A percentile compares a stretch with the other conserved stretches of the same genome.
These are phyloP conservation scores for Geotrichum restrictum DNA, from an alignment of 1,139 yeast genomes.

Conservation along the genomic window DNA sequence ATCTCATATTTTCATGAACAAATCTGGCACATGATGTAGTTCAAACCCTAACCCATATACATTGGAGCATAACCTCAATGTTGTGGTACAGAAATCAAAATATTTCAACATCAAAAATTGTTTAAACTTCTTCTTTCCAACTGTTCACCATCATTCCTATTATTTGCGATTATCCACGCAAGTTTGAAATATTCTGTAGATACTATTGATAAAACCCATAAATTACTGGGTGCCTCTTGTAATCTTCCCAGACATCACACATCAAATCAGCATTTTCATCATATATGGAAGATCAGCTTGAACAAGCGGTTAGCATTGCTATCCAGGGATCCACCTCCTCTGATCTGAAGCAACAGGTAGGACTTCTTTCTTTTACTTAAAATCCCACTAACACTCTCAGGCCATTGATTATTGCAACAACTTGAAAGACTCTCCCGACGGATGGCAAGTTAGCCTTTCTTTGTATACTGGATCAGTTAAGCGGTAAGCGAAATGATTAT, in stretches of 20 bases:
- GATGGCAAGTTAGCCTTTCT: conserved; percentile 72
- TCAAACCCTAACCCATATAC: too few species aligned
- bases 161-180: too few species aligned
- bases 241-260: background rate
- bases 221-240: background rate
- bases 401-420: conserved; percentile 78
- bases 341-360: conserved; percentile 59
- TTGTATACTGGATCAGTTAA: conserved; percentile 48
- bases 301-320: conserved; percentile 90
- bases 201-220: too few species aligned
- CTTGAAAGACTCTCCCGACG: conserved; percentile 69
- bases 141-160: too few species aligned
- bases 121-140: too few species aligned
- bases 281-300: conserved; percentile 77
- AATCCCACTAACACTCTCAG: conserved; percentile 29
- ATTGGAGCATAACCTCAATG: too few species aligned
- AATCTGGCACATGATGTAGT: too few species aligned
- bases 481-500: conserved; percentile 16
- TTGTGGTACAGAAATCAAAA: too few species aligned
- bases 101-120: too few species aligned
- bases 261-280: background rate
- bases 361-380: conserved; percentile 19
- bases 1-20: too few species aligned
- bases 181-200: too few species aligned
- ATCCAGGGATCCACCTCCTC: conserved; percentile 72